Percentiles rank a stretch among this genome's conserved stretches.
Conservation (phyloP, 768 basidiomycete species). For the Leccinum variicolor region DNA sequence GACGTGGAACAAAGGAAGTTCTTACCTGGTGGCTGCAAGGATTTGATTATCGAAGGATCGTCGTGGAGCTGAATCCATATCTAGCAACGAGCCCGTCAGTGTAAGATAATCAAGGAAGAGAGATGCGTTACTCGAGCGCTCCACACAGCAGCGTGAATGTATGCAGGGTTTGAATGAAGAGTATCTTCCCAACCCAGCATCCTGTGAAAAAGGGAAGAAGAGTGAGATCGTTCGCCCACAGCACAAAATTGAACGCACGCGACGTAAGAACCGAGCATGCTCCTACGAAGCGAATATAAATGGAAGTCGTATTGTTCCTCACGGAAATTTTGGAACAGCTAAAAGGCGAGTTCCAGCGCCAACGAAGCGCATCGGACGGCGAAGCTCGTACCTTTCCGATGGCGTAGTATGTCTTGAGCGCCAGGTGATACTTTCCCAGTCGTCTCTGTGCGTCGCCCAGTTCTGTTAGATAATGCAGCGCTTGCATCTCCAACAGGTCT, state of each 20-base stretch:
- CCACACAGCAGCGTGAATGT: conserved; percentile 67
- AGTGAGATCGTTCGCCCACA: conserved; percentile 2
- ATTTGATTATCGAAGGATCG: conserved; percentile 57
- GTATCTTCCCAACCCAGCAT: conserved; percentile 80
- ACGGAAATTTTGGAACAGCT: conserved; percentile 84
- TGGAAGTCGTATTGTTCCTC: conserved; percentile 99
- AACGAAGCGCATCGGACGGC: not conserved
- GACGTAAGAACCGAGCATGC: conserved; percentile 81
- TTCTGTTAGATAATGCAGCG: conserved; percentile 80
- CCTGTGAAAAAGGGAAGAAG: conserved; percentile 35
- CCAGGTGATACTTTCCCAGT: conserved; percentile 64
- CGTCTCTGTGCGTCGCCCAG: conserved; percentile 71
- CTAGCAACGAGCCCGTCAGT: conserved; percentile 34
- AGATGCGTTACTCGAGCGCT: conserved; percentile 56
- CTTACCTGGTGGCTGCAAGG: conserved; percentile 36
- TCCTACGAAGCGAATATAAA: conserved; percentile 87
- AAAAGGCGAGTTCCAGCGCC: conserved; percentile 5
- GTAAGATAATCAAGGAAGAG: conserved; percentile 9
- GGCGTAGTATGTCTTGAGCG: conserved; percentile 81
- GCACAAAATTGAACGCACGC: conserved; percentile 51
- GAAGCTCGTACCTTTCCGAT: conserved; percentile 59
- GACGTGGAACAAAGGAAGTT: conserved; percentile 20
- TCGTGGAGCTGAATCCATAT: conserved; percentile 75
- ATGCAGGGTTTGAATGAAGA: conserved; percentile 73
- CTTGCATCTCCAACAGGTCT: conserved; percentile 96